Conservation (phyloP, 768 basidiomycete genomes). For the Kwoniella botswanensis region DNA sequence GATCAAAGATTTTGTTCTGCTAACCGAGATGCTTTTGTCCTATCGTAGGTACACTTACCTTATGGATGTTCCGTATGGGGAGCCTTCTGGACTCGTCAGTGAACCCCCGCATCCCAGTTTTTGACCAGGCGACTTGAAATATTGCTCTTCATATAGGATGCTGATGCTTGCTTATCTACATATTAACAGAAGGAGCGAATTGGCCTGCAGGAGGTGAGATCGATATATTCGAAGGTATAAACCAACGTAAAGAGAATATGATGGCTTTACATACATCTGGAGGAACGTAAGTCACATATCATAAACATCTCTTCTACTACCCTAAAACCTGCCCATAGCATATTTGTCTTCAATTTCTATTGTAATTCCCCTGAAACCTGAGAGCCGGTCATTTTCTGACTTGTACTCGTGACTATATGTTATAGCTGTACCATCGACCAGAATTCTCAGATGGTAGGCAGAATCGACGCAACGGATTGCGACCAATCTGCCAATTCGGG, state of each 20-base stretch:
- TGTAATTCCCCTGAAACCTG: too few relatives aligned
- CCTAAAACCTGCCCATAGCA: not conserved
- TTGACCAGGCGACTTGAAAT: not conserved
- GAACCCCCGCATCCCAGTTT: not conserved
- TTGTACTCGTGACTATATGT: not conserved
- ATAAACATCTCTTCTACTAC: not conserved
- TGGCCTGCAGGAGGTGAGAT: constrained; percentile 63
- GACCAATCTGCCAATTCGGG: constrained; percentile 60
- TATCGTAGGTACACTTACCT: constrained; percentile 58
- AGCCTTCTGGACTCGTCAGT: constrained; percentile 47
- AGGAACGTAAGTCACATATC: constrained; percentile 3
- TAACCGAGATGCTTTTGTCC: not conserved
- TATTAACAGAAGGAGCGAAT: constrained; percentile 36
- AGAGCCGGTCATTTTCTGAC: not conserved
- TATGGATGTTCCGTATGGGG: constrained; percentile 66
- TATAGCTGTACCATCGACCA: constrained; percentile 9
- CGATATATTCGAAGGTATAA: constrained; percentile 83
- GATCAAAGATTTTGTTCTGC: too few relatives aligned
- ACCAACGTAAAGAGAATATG: constrained; percentile 69
- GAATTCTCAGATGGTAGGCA: constrained; percentile 4
- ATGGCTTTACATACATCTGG: constrained; percentile 74
- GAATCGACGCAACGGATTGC: constrained; percentile 5
- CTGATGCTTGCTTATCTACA: not conserved
- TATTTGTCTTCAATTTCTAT: too few relatives aligned
- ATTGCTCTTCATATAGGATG: too few relatives aligned